Base-by-base conservation (phyloP, 345 rosid genomes). In the Syzygium jambos region DNA sequence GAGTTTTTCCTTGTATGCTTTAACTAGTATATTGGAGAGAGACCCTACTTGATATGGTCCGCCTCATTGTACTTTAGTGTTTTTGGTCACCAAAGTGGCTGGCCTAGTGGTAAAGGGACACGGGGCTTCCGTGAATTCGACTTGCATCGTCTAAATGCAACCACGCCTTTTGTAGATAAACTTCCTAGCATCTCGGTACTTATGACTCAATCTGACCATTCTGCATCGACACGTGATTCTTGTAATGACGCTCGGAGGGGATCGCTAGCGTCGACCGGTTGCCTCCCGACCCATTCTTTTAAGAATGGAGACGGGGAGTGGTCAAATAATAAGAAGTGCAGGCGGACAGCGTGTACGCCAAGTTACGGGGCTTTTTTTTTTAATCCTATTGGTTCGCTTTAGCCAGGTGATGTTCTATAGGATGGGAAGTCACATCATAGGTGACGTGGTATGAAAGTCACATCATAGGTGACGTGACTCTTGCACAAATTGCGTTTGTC, bases 391-490 rank as follows among this genome's bases (percentile, higher is more conserved):
- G 10, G 38, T 68, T 68, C 78, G 43, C 6, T 65, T 15, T 43
- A 6, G 56, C 56, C 56, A 53, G 2, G 77, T 29, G 77, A 29
- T 2, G 77, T 29, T 34, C 4, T 30, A 21, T 21, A 30, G 2
- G 78, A 30, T 8, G 12, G 29, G 23, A 65, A 68, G 34, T 4
- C 7, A 17, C 43, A 30, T 17, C 2, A 9, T 16, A 0, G 78
- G 78, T 0, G 78, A 68, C 1, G 30, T 68, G 43, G 43, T 3
- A 30, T 7, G 78, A 68, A 68, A 16, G 78, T 2, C 23, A 8
- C 6, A 30, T 17, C 2, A 9, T 16, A 0, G 78, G 78, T 0
- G 78, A 68, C 1, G 30, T 21, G 13, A 2, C 34, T 0, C 46
- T 34, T 19, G 49, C 80, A 34, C 49, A 38, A 73, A 73, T 73